Evolutionary conservation across 2,329 filamentous ascomycete genomes (phyloP).

Genomic region (Lithohypha guttulata): DNA sequence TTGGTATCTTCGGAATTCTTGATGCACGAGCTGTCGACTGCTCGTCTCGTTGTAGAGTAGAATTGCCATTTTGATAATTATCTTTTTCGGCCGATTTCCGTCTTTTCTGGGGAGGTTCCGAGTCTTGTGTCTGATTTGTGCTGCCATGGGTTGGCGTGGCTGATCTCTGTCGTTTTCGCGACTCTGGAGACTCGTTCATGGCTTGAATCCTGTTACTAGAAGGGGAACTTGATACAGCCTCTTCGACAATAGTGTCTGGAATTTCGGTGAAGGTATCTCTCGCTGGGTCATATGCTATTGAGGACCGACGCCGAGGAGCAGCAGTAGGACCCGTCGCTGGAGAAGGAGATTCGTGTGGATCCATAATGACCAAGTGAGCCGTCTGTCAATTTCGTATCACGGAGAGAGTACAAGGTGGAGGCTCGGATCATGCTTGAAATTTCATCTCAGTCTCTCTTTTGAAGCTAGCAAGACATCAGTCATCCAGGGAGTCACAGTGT

Average conservation of each 20-base stretch:
- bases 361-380: constrained; percentile 1
- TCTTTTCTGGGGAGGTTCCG: constrained; percentile 11
- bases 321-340: not conserved
- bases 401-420: too few species aligned
- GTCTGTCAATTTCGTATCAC: too few species aligned
- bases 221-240: constrained; percentile 20
- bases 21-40: constrained; percentile 5
- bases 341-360: not conserved
- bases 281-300: constrained; percentile 26
- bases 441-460: too few species aligned
- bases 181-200: not conserved
- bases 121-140: constrained; percentile 5
- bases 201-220: constrained; percentile 5
- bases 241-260: constrained; percentile 19
- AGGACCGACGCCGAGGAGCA: constrained; percentile 18
- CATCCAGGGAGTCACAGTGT: too few species aligned
- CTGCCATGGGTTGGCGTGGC: constrained; percentile 8
- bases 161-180: constrained; percentile 16
- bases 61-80: constrained; percentile 2
- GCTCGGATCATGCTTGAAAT: too few species aligned
- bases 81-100: constrained; percentile 7
- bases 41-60: constrained; percentile 4
- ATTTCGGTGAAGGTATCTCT: constrained; percentile 26
- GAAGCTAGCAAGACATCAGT: too few species aligned
- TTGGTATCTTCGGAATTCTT: constrained; percentile 12